Evolutionary conservation across 2,329 filamentous ascomycete species (phyloP).

Genomic region (Ceratocystis cacaofunesta): DNA sequence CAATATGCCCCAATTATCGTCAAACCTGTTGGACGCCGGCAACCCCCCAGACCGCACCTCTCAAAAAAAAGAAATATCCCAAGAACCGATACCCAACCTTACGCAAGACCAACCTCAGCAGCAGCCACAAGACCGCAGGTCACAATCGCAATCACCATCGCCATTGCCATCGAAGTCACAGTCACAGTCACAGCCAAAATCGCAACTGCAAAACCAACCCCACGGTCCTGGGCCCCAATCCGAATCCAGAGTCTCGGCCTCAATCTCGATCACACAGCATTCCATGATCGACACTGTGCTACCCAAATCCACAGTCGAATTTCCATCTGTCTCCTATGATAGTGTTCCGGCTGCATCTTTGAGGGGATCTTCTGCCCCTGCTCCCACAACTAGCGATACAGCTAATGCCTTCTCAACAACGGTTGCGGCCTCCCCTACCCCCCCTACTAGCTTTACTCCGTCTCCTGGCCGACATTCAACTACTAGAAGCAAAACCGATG

Average conservation of each 20-base stretch:
- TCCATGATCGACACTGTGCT: not conserved
- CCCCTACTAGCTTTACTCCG: constrained; percentile 12
- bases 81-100: not conserved
- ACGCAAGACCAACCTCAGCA: not conserved
- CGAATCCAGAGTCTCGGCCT: not conserved
- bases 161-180: no score
- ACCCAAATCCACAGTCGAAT: not conserved
- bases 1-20: not conserved
- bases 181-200: not conserved
- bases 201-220: not conserved
- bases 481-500: not conserved
- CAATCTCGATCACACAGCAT: not conserved
- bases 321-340: not conserved
- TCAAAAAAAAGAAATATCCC: not conserved
- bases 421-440: not conserved
- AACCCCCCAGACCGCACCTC: not conserved
- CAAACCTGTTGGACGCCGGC: not conserved
- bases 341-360: not conserved
- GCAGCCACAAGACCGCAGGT: not conserved
- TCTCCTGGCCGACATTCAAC: not conserved
- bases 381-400: not conserved
- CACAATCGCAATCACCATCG: no score
- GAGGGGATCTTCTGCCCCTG: not conserved
- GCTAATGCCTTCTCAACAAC: not conserved
- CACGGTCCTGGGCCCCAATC: not conserved